These are phyloP conservation scores for Rhododendron mucronatum DNA, from an alignment of 148 eudicot genomes.

Conservation along the genomic window DNA sequence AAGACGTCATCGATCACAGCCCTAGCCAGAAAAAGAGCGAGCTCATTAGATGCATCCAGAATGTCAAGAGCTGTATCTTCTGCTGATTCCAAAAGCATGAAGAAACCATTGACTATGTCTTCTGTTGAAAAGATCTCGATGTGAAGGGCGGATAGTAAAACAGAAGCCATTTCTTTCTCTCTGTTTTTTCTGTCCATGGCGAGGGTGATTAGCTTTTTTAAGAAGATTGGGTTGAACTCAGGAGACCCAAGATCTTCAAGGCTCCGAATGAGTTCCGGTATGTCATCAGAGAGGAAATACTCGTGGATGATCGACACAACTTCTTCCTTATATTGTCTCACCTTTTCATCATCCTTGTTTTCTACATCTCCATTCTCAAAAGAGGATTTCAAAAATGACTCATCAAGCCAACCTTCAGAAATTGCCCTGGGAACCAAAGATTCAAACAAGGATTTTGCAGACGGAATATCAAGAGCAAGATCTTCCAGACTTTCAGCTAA, in stretches of 20 bases:
- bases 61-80: conserved; percentile 92
- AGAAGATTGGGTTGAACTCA: conserved; percentile 63
- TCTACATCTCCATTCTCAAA: conserved; percentile 35
- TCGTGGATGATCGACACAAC: conserved; percentile 77
- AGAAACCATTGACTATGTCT: conserved; percentile 83
- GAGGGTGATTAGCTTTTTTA: conserved; percentile 79
- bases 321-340: conserved; percentile 70
- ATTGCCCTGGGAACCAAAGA: conserved; percentile 62
- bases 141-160: conserved; percentile 80
- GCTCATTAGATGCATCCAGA: conserved; percentile 82
- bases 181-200: conserved; percentile 95
- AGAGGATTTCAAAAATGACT: conserved; percentile 41
- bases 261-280: conserved; percentile 83
- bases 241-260: conserved; percentile 78
- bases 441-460: conserved; percentile 56
- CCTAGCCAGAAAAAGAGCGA: conserved; percentile 79
- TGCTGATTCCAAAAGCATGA: conserved; percentile 81
- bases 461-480: conserved; percentile 85
- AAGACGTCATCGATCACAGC: conserved; percentile 91
- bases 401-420: conserved; percentile 91
- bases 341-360: conserved; percentile 44
- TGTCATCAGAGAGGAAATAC: conserved; percentile 91
- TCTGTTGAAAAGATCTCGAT: conserved; percentile 88
- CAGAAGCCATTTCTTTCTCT: conserved; percentile 98
- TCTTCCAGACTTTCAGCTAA: conserved; percentile 89